Evolutionary conservation across 2,329 filamentous ascomycete species (phyloP), one percentile per base, ranked within the genome.

Genomic region (Aspergillus oerlinghausenensis): DNA sequence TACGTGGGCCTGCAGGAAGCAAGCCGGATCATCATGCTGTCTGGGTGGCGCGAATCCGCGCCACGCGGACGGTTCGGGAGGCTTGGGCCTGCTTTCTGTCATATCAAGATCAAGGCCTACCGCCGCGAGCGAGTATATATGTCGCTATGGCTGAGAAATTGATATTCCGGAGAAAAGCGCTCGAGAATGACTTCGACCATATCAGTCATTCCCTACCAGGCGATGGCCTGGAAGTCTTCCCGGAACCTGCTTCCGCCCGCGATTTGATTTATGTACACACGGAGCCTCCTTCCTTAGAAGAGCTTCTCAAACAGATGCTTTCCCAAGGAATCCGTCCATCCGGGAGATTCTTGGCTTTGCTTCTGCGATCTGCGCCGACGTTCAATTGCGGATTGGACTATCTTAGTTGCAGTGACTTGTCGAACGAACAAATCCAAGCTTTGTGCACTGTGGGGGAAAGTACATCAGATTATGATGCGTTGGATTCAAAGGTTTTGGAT

Each of bases 61-160:
- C 82, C 23, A 88, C 85, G 10, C 76, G 85, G 38, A 87, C 84
- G 3, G 70, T 82, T 49, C 78, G 83, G 58, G 84, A 88, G 71
- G 84, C 85, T 5, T 88, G 85, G 85, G 84, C 84, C 23, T 84
- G 82, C 59, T 88, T 86, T 66, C 69, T 85, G 45, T 78, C 82
- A 4, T 84, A 80, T 58, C 77, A 84, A 65, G 74, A 79, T 23
- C 71, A 74, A 14, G 69, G 67, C 8, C 62, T 72, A 38, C 68
- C 67, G 9, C 64, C 71, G n/a, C 69, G 72, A 53, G 60, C 71
- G 29, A 67, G 72, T 26, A 74, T 84, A 2, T 84, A 84, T 58
- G 70, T 78, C 52, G 82, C 80, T 38, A 85, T 87, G 77, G 78
- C 83, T 26, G 76, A 80, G 57, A 86, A 85, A 61, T 67, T 87